Evolutionary conservation across 768 basidiomycete genomes (phyloP).

Genomic region (Sistotremastrum niveocremeum): DNA sequence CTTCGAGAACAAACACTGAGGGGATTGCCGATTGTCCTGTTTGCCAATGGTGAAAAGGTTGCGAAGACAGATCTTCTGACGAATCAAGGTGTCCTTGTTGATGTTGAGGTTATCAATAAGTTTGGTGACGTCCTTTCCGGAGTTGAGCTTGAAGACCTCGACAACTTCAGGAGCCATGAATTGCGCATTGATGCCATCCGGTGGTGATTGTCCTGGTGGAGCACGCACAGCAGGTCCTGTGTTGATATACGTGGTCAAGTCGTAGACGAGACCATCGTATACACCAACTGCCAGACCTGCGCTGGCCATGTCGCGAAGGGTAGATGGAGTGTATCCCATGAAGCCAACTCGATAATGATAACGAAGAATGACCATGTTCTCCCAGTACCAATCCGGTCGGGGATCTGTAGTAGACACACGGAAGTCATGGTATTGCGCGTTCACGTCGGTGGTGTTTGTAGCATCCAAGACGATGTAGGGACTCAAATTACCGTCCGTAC

Average conservation of each 20-base stretch:
- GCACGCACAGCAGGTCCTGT: conserved; percentile 44
- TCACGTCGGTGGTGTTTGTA: conserved; percentile 60
- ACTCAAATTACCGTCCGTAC: conserved; percentile 64
- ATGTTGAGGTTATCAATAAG: conserved; percentile 48
- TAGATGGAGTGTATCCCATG: conserved; percentile 66
- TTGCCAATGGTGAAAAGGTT: conserved; percentile 88
- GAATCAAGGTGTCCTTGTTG: conserved; percentile 40
- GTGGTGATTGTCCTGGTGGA: conserved; percentile 35
- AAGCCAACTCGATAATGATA: conserved; percentile 83
- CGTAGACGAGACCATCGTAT: conserved; percentile 80
- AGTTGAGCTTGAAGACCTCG: conserved; percentile 59
- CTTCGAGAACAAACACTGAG: conserved; percentile 83
- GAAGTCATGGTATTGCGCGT: conserved; percentile 91
- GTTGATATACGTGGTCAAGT: conserved; percentile 67
- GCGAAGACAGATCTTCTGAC: conserved; percentile 80
- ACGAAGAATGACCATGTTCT: conserved; percentile 87
- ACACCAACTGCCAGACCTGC: conserved; percentile 59
- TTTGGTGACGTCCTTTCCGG: conserved; percentile 77
- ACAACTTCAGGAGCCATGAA: conserved; percentile 68
- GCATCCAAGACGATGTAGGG: conserved; percentile 73
- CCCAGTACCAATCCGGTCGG: conserved; percentile 96
- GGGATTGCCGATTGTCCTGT: conserved; percentile 83
- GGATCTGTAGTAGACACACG: conserved; percentile 77
- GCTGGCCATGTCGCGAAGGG: conserved; percentile 58
- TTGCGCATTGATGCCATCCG: conserved; percentile 27